A percentile compares a stretch with the other conserved stretches of the same genome.
Evolutionary conservation across 495 filamentous ascomycete species (phyloP).

Genomic region (Neurospora tetraspora): DNA sequence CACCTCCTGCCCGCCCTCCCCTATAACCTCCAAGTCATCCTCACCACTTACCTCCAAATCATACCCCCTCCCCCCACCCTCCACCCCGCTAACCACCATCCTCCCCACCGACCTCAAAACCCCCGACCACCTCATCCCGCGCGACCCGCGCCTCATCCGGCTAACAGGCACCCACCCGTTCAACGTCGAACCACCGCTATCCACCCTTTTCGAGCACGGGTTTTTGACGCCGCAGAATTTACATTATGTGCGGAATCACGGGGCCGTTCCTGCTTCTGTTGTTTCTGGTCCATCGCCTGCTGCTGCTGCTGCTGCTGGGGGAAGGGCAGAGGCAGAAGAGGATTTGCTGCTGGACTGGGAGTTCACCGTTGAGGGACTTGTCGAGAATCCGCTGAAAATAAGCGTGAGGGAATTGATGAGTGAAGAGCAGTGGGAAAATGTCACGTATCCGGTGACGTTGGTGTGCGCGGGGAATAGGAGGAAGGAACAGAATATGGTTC

Average conservation of each 20-base stretch:
- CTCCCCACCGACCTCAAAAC: slow-evolving; percentile 71
- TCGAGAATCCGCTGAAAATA: slow-evolving; percentile 66
- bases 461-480: slow-evolving; percentile 91
- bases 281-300: slow-evolving; percentile 34
- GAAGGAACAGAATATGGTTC: slow-evolving; percentile 88
- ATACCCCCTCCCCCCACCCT: slow-evolving; percentile 63
- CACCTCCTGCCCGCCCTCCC: neutral
- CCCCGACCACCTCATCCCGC: slow-evolving; percentile 75
- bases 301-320: neutral
- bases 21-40: neutral
- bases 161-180: slow-evolving; percentile 90
- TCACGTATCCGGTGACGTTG: slow-evolving; percentile 79
- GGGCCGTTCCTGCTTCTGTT: slow-evolving; percentile 66
- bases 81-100: slow-evolving; percentile 45
- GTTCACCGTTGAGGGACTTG: slow-evolving; percentile 77
- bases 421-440: slow-evolving; percentile 59
- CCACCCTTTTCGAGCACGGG: slow-evolving; percentile 69
- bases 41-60: neutral
- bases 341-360: slow-evolving; percentile 71
- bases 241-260: slow-evolving; percentile 96
- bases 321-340: neutral
- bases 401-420: slow-evolving; percentile 63
- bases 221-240: slow-evolving; percentile 88
- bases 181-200: slow-evolving; percentile 85
- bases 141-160: slow-evolving; percentile 79